Percentiles rank a stretch among this genome's conserved stretches.
These are phyloP conservation scores for Pisolithus thermaeus DNA, from an alignment of 1,284 basidiomycete genomes.

Conservation along the genomic window DNA sequence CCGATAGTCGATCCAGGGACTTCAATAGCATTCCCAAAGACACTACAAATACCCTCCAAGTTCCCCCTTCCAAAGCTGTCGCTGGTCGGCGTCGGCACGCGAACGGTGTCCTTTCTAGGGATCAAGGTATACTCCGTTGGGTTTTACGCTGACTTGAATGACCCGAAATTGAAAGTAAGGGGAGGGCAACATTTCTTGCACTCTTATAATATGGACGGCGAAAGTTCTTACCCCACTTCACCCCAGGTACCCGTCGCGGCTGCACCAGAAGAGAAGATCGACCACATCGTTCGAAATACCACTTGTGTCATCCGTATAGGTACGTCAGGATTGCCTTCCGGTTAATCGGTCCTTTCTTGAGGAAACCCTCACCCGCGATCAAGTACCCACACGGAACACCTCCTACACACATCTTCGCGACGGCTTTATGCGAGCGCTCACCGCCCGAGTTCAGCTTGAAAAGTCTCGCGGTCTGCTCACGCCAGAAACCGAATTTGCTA, in stretches of 20 bases:
- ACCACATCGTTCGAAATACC: slow-evolving; percentile 59
- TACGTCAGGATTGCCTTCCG: slow-evolving; percentile 23
- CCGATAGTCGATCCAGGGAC: slow-evolving; percentile 62
- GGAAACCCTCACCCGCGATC: too few species aligned
- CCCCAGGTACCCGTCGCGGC: slow-evolving; percentile 40
- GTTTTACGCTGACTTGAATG: slow-evolving; percentile 75
- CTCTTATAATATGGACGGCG: background rate
- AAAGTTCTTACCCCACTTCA: background rate
- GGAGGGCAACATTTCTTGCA: too few species aligned
- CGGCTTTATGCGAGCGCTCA: slow-evolving; percentile 76
- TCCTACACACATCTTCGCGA: slow-evolving; percentile 81
- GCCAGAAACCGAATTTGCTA: slow-evolving; percentile 49
- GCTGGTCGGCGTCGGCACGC: slow-evolving; percentile 76
- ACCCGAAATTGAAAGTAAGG: slow-evolving; percentile 56
- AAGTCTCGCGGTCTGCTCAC: slow-evolving; percentile 48
- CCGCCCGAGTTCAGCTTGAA: slow-evolving; percentile 54
- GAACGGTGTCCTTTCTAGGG: slow-evolving; percentile 79
- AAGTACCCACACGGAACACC: slow-evolving; percentile 79
- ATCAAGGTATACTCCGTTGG: slow-evolving; percentile 83
- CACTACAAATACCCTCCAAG: slow-evolving; percentile 56
- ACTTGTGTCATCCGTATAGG: slow-evolving; percentile 75
- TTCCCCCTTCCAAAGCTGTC: slow-evolving; percentile 53
- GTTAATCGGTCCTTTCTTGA: background rate
- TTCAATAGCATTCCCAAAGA: slow-evolving; percentile 64
- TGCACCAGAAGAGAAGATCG: slow-evolving; percentile 62